Base-by-base conservation (phyloP, 257 asterid species). In the Nicotiana paniculata region DNA sequence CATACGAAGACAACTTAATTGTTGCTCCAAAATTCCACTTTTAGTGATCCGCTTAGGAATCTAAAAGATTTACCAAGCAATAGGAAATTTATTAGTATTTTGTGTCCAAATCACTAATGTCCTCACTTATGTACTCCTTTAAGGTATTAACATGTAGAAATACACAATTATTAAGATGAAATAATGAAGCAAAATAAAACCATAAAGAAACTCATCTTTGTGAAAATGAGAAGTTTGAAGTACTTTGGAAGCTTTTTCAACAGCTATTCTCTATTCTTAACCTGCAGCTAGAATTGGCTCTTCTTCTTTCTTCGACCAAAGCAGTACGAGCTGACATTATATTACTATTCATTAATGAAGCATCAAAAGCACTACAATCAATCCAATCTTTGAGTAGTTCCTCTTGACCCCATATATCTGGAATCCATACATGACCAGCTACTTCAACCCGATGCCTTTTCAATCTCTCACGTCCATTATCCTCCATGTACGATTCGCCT, bases 321-420 rank as follows among this genome's bases (percentile, higher is more conserved):
- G 98, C 92, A 11, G 90, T 91, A 69, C 96, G 85, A 5, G 98
- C 98, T 32, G 91, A 87, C 86, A 87, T 80, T n/a, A 91, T 87
- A 15, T 85, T 85, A 82, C 83, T 85, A 62, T 87, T 87, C 62
- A 90, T 86, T 79, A 92, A 79, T 0, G 91, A 79, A 5, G 91
- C 90, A 83, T 95, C 99, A 77, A 93, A 92, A 17, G 89, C 89
- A 62, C 89, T 82, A 33, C 97, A 92, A 70, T 95, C 99, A 59
- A 85, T 85, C 99, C 96, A 93, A 28, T 91, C 99, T 85, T 93
- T 90, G 3, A 95, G 94, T 39, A 91, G 67, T 51, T 82, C 89
- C 78, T 95, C 98, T 82, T 93, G 94, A 0, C 97, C 98, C 99
- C 98, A 95, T 81, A 88, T 90, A 21, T 95, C 99, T 79, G 99